phyloP scores from a whole-genome alignment of 2,329 filamentous ascomycete genomes.

The Escovopsis sp. region DNA sequence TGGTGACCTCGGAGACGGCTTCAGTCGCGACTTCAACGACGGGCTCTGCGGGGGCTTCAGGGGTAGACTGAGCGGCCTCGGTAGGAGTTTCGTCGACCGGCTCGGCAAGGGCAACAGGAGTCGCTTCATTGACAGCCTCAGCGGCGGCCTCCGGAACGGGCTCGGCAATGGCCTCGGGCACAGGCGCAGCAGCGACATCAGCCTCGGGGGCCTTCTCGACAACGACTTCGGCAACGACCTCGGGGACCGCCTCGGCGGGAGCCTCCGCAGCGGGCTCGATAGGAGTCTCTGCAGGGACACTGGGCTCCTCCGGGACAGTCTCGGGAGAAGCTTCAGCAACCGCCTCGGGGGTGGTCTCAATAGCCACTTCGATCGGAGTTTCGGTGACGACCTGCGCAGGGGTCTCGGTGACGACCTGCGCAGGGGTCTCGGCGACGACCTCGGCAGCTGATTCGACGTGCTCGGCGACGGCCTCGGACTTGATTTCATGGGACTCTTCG shows the following conservation, averaged over 20 bases:
- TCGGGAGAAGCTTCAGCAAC: not conserved
- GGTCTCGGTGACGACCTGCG: not conserved
- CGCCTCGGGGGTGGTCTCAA: not conserved
- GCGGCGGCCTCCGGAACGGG: not conserved
- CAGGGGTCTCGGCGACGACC: not conserved
- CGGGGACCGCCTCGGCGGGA: constrained; percentile 2
- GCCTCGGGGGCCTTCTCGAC: constrained; percentile 2
- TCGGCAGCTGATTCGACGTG: constrained; percentile 2
- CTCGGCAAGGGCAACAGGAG: not conserved
- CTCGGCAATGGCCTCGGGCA: not conserved
- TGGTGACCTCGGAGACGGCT: not conserved
- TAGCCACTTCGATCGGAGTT: too few relatives aligned
- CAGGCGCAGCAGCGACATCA: constrained; percentile 1
- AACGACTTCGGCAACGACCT: constrained; percentile 1
- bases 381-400: not conserved
- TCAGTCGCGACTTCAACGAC: not conserved
- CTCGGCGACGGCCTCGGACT: constrained; percentile 5
- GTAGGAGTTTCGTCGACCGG: not conserved
- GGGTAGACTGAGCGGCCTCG: not conserved
- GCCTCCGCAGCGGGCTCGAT: not conserved
- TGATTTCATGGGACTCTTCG: constrained; percentile 2
- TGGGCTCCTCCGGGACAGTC: not conserved
- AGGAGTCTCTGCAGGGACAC: constrained; percentile 1
- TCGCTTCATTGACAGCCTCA: not conserved
- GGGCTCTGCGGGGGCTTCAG: not conserved